phyloP scores from a whole-genome alignment of 192 early-diverging fungal genomes.

The Entomortierella parvispora region DNA sequence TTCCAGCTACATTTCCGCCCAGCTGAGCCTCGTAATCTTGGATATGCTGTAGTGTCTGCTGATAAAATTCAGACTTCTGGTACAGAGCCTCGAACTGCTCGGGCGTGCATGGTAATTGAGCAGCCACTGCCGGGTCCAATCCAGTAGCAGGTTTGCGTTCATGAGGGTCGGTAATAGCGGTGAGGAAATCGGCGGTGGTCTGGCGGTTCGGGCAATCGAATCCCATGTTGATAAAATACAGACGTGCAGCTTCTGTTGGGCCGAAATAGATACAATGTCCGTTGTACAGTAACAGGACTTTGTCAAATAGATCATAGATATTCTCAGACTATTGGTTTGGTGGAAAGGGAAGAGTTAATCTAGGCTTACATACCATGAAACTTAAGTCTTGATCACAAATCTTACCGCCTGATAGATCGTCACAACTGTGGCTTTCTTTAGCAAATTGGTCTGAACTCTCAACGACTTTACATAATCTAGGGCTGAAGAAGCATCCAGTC shows the following conservation, averaged over 20 bases:
- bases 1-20: slow-evolving; percentile 1
- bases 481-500: slow-evolving; percentile 82
- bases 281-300: slow-evolving; percentile 68
- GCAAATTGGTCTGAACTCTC: slow-evolving; percentile 73
- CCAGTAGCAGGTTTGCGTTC: slow-evolving; percentile 62
- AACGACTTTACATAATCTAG: slow-evolving; percentile 81
- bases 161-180: slow-evolving; percentile 68
- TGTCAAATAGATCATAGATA: slow-evolving; percentile 77
- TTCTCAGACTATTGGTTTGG: slow-evolving; percentile 58
- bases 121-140: slow-evolving; percentile 53
- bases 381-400: no score
- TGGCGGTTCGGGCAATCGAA: slow-evolving; percentile 68
- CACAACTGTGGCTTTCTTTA: slow-evolving; percentile 66
- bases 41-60: slow-evolving; percentile 46
- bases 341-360: neutral
- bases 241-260: slow-evolving; percentile 59
- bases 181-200: slow-evolving; percentile 76
- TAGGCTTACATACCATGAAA: slow-evolving; percentile 53
- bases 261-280: slow-evolving; percentile 77
- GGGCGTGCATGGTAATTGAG: slow-evolving; percentile 57
- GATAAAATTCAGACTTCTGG: slow-evolving; percentile 50
- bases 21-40: slow-evolving; percentile 45
- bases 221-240: slow-evolving; percentile 69
- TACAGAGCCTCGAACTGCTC: slow-evolving; percentile 69
- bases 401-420: slow-evolving; percentile 74